phyloP scores from a whole-genome alignment of 257 asterid genomes.

The Solanum etuberosum region DNA sequence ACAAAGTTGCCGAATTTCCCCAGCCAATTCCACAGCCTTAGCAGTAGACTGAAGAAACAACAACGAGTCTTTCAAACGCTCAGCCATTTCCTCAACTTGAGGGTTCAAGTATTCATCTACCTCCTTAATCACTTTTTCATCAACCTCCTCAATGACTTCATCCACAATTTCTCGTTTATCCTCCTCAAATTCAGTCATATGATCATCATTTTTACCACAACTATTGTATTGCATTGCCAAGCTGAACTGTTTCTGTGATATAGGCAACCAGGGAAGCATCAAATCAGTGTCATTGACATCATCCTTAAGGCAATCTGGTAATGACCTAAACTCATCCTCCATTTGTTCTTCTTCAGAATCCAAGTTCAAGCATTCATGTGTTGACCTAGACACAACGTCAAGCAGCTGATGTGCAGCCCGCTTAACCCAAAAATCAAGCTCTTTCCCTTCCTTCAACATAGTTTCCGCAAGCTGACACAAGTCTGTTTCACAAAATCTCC shows the following conservation, averaged over 20 bases:
- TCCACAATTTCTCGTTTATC: slow-evolving; percentile 16
- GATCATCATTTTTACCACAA: slow-evolving; percentile 21
- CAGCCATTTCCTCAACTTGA: slow-evolving; percentile 28
- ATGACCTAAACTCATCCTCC: slow-evolving; percentile 34
- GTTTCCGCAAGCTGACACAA: slow-evolving; percentile 42
- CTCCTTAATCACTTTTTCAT: slow-evolving; percentile 5
- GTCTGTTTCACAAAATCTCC: slow-evolving; percentile 33
- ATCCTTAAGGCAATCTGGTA: slow-evolving; percentile 55
- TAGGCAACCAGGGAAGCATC: slow-evolving; percentile 65
- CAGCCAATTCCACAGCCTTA: slow-evolving; percentile 30
- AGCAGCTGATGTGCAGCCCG: slow-evolving; percentile 59
- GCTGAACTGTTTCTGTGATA: slow-evolving; percentile 22
- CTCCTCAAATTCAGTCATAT: slow-evolving; percentile 11
- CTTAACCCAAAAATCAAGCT: slow-evolving; percentile 68
- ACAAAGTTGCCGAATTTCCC: slow-evolving; percentile 39
- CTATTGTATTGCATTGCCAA: slow-evolving; percentile 10
- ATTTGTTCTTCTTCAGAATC: slow-evolving; percentile 43
- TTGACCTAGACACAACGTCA: slow-evolving; percentile 39
- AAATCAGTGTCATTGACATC: slow-evolving; percentile 19
- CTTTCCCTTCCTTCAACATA: slow-evolving; percentile 24
- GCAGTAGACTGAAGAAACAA: slow-evolving; percentile 23
- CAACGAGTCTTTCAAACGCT: slow-evolving; percentile 19
- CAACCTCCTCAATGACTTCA: slow-evolving; percentile 24
- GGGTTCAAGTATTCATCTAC: slow-evolving; percentile 15
- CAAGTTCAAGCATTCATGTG: slow-evolving; percentile 40